Evolutionary conservation across 208 protist species (phyloP), one percentile per base, ranked within the genome.

Genomic region (Acanthamoeba royreba): DNA sequence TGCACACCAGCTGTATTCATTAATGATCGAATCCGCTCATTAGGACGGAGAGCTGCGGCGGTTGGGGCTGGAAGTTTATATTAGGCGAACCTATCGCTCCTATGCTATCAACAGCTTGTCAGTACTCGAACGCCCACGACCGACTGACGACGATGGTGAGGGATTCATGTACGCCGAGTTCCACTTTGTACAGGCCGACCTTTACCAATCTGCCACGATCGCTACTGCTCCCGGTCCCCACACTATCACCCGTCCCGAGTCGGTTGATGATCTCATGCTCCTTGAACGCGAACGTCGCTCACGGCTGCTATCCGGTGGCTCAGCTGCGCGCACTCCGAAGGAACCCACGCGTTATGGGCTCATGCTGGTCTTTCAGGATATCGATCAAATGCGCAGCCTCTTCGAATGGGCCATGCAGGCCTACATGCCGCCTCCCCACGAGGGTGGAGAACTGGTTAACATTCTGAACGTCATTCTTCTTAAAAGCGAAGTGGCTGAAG

Each of bases 1-100:
- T 61, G 53, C 11, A n/a, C 31, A n/a, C n/a, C n/a, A n/a, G n/a
- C 25, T 61, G 53, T 61, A n/a, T 15, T 17, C 11, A 3, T 2
- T 3, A 33, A n/a, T 61, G 53, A 33, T 3, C 2, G 2, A 17
- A n/a, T 15, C 25, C 19, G 9, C 49, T 28, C 7, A 7, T 17
- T 38, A 85, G 28, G 61, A 93, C 33, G 42, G n/a, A 19, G 66
- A 93, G 22, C 31, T 93, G 49, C 63, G 35, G 42, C 31, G 40
- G 22, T 11, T 93, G 55, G 88, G 55, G 61, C 45, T 93, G 35
- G 88, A 93, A 79, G 88, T 93, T 13, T 93, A 93, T 58, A 79
- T 93, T 7, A 1, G 66, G 61, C 52, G 88, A 19, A 81, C 88
- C 11, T 93, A 83, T 31, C 7, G 88, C 5, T 49, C 88, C 17